These are phyloP conservation scores for Aaosphaeria arxii DNA, from an alignment of 2,329 filamentous ascomycete species.

Conservation along the genomic window DNA sequence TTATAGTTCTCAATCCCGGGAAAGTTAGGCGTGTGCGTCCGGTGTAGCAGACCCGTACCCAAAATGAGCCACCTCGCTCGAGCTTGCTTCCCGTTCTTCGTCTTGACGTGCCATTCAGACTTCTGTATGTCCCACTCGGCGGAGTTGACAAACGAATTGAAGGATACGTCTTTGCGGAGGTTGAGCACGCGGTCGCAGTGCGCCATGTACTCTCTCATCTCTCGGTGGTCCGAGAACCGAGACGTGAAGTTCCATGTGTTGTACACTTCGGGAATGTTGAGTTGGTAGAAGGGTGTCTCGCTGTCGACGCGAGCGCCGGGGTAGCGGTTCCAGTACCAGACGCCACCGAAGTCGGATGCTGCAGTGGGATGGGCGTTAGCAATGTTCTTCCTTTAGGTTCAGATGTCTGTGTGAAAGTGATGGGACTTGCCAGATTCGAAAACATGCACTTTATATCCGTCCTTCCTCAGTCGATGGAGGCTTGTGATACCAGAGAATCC, in stretches of 20 bases:
- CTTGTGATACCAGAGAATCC: conserved; percentile 23
- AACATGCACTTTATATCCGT: conserved; percentile 15
- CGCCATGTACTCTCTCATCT: conserved; percentile 22
- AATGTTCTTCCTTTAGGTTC: not conserved
- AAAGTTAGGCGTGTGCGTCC: conserved; percentile 15
- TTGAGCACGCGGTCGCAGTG: conserved; percentile 19
- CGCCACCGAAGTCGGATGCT: conserved; percentile 16
- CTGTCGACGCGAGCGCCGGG: conserved; percentile 30
- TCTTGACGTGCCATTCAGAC: conserved; percentile 45
- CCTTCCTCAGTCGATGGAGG: conserved; percentile 16
- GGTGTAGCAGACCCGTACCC: conserved; percentile 16
- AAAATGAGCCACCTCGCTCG: conserved; percentile 41
- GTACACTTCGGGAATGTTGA: conserved; percentile 25
- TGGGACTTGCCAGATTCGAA: conserved; percentile 16
- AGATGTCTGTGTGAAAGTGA: not conserved
- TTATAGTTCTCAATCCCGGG: conserved; percentile 12
- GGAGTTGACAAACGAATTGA: conserved; percentile 42
- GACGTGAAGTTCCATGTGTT: conserved; percentile 19
- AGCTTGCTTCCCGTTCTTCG: conserved; percentile 43
- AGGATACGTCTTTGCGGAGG: conserved; percentile 29
- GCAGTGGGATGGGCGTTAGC: not conserved
- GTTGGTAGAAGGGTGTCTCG: conserved; percentile 28
- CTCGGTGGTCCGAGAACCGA: conserved; percentile 21
- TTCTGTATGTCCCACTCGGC: conserved; percentile 39
- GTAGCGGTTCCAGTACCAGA: conserved; percentile 30